A percentile compares a stretch with the other conserved stretches of the same genome.
Conservation (phyloP, 805 yeast species). For the Metschnikowia henanensis region DNA sequence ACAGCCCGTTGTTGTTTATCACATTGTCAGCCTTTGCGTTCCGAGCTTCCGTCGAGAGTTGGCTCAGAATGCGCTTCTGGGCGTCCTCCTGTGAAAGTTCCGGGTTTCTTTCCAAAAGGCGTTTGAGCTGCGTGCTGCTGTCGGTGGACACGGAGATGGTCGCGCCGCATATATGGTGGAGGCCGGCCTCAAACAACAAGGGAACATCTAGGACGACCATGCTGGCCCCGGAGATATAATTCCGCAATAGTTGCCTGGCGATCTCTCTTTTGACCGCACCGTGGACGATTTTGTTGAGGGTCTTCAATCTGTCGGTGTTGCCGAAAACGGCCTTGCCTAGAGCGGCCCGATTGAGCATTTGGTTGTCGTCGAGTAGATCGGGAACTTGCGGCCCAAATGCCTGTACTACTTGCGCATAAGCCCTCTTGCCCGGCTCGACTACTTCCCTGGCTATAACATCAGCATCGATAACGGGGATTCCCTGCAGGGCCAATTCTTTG, state of each 20-base stretch:
- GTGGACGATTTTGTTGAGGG: constrained; percentile 77
- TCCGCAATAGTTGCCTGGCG: constrained; percentile 49
- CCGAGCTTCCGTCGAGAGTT: constrained; percentile 65
- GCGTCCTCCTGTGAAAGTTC: constrained; percentile 68
- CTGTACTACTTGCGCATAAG: constrained; percentile 62
- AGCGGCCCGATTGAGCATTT: constrained; percentile 62
- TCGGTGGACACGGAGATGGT: constrained; percentile 68
- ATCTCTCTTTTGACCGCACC: constrained; percentile 81
- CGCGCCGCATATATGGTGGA: constrained; percentile 70
- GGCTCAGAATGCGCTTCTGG: constrained; percentile 67
- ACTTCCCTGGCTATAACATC: constrained; percentile 86
- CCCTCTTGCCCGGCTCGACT: constrained; percentile 76
- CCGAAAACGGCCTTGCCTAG: constrained; percentile 81
- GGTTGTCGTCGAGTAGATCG: constrained; percentile 44
- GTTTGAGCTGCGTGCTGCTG: constrained; percentile 53
- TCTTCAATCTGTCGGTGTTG: constrained; percentile 54
- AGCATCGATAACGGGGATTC: constrained; percentile 76
- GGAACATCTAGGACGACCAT: constrained; percentile 89
- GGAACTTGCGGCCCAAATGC: constrained; percentile 59
- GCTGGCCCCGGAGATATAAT: constrained; percentile 57
- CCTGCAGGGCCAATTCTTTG: constrained; percentile 47
- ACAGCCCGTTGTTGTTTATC: constrained; percentile 54
- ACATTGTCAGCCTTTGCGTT: constrained; percentile 61
- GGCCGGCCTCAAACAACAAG: constrained; percentile 74
- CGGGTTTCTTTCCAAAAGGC: constrained; percentile 68